phyloP scores from a whole-genome alignment of 768 basidiomycete species.

The Suillus cothurnatus region DNA sequence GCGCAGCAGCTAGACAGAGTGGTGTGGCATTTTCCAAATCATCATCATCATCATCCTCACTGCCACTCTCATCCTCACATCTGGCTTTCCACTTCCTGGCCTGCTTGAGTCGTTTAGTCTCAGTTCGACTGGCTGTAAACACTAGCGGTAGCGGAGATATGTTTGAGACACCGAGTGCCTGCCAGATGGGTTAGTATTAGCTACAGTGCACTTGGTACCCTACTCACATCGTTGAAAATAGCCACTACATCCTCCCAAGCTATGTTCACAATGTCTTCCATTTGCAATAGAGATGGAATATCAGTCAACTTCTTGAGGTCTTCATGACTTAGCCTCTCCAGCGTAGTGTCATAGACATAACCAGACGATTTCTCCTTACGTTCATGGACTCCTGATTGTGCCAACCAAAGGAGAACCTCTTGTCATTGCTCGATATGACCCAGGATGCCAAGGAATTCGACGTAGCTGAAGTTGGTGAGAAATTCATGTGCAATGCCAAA shows the following conservation, averaged over 20 bases:
- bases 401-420: constrained; percentile 20
- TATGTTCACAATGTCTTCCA: neutral
- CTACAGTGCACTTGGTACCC: neutral
- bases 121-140: neutral
- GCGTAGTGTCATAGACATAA: neutral
- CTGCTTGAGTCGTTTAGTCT: neutral
- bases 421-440: constrained; percentile 31
- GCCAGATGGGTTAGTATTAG: neutral
- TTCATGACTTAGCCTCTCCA: neutral
- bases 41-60: neutral
- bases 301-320: neutral
- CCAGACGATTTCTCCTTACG: neutral
- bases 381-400: neutral
- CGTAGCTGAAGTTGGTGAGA: constrained; percentile 31
- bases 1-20: neutral
- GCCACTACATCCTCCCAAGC: neutral
- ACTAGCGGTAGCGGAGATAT: neutral
- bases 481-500: constrained; percentile 28
- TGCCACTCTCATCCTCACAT: neutral
- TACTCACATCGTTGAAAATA: neutral
- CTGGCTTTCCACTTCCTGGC: neutral
- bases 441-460: constrained; percentile 27
- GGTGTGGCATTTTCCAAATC: neutral
- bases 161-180: neutral
- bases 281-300: neutral